Percentiles rank a stretch among this genome's conserved stretches.
Conservation (phyloP, 23 red algal species). For the Gracilariopsis chorda region DNA sequence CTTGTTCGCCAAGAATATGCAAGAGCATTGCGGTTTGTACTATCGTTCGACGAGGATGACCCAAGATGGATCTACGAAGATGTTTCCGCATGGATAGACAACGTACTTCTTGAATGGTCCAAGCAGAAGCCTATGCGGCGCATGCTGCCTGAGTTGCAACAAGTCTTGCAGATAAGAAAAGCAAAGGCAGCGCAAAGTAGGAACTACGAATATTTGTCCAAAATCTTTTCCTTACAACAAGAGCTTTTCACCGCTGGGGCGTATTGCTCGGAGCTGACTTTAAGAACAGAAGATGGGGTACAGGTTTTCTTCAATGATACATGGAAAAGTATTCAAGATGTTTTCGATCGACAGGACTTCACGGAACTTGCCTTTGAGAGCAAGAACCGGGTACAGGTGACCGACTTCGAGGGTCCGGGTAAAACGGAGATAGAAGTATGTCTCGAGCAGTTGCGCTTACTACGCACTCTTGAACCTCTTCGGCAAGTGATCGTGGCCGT, state of each 20-base stretch:
- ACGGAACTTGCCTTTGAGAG: background rate
- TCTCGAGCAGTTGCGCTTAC: conserved; percentile 12
- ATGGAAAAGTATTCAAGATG: conserved; percentile 10
- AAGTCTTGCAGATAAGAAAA: conserved; percentile 1
- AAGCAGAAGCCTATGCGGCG: background rate
- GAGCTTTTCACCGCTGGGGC: conserved; percentile 5
- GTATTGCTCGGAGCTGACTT: background rate
- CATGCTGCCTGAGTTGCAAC: background rate
- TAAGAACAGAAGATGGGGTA: background rate
- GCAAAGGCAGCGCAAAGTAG: background rate
- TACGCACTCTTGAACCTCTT: conserved; percentile 33
- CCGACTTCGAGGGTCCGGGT: background rate
- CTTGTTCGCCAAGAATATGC: conserved; percentile 8
- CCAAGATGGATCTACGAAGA: conserved; percentile 47
- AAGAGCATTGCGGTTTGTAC: conserved; percentile 6
- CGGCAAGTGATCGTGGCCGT: conserved; percentile 5
- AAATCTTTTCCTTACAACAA: background rate
- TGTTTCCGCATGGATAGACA: conserved; percentile 54
- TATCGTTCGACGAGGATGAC: background rate
- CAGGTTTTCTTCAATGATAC: background rate
- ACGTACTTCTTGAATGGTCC: conserved; percentile 31
- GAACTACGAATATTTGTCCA: background rate
- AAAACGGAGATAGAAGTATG: background rate
- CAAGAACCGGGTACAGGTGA: background rate
- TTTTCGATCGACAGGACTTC: background rate